Evolutionary conservation across 345 rosid genomes (phyloP), one percentile per base, ranked within the genome.

Genomic region (Eutrema japonicum): DNA sequence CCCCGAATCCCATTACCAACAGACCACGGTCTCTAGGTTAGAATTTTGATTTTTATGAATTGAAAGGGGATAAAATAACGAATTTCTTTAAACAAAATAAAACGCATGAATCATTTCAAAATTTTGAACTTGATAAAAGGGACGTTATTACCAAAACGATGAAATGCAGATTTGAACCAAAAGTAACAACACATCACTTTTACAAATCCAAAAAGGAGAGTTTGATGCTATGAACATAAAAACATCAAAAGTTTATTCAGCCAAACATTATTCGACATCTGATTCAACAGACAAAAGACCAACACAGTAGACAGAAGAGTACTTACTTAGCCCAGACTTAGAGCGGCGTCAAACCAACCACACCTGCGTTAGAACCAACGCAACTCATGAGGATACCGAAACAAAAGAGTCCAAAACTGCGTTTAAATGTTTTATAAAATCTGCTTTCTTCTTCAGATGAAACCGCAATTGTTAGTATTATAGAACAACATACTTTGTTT

Each of bases 331-430:
- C 49, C 16, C 32, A 42, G 35, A 52, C 70, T 76, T 62, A 76
- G 54, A 69, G 66, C 22, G 79, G 79, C 40, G 66, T 76, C 75
- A 76, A 70, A 48, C 79, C 79, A 63, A 76, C 18, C 64, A 76
- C 79, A 69, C 79, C 79, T 76, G 65, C 70, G 2, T 35, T 14
- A 29, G 3, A 68, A 46, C 70, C 64, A 18, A 37, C 9, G 3
- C 60, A 51, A 32, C 49, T 67, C 63, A 33, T 75, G 62, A 75
- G 73, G 4, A 9, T 74, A 57, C 13, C 0, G 5, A 60, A 7
- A 68, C 63, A 68, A 4, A 8, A 35, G 37, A 18, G 3, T 40
- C 50, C 10, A 12, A 63, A 53, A 14, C 10, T 7, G 46, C 56
- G 2, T 35, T 45, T 4, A 35, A 32, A 32, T 10, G 36, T 6